Percentiles rank a stretch among this genome's conserved stretches.
phyloP scores from a whole-genome alignment of 306 rosid genomes.

The Fagus sylvatica region DNA sequence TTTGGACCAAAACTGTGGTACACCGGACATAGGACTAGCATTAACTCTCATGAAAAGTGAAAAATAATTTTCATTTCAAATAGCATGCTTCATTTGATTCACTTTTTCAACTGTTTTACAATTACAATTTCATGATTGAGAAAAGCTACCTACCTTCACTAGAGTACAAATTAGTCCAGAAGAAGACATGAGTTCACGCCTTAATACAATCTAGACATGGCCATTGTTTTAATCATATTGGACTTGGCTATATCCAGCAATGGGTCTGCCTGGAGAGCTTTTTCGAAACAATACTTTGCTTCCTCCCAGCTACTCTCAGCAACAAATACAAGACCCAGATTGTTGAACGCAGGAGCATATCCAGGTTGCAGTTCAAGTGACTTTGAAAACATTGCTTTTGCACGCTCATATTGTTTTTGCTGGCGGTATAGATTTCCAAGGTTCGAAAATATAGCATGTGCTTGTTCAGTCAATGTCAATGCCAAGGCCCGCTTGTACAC shows the following conservation, averaged over 20 bases:
- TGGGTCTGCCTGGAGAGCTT: constrained; percentile 78
- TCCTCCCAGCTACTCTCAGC: constrained; percentile 92
- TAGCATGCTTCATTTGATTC: background rate
- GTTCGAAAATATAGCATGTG: constrained; percentile 74
- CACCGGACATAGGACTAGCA: no score
- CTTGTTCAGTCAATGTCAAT: constrained; percentile 57
- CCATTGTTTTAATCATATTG: constrained; percentile 65
- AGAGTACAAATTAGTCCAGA: constrained; percentile 37
- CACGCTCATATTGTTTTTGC: constrained; percentile 79
- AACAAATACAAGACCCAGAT: constrained; percentile 86
- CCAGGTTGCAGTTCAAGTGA: constrained; percentile 85
- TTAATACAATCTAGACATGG: constrained; percentile 51
- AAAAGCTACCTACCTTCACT: constrained; percentile 14
- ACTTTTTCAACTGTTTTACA: constrained; percentile 2
- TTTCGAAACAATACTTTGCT: constrained; percentile 84
- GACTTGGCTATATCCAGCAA: constrained; percentile 89
- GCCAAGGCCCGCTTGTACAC: constrained; percentile 78
- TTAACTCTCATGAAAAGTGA: background rate
- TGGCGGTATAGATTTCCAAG: constrained; percentile 85
- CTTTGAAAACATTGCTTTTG: constrained; percentile 91
- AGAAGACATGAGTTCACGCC: constrained; percentile 40
- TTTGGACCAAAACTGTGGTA: no score
- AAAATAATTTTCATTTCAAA: background rate
- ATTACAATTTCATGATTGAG: background rate
- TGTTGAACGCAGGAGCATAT: constrained; percentile 91